Percentiles rank a stretch among this genome's conserved stretches.
These are phyloP conservation scores for Backusella parvicylindrica DNA, from an alignment of 192 early-diverging fungal genomes.

Conservation along the genomic window DNA sequence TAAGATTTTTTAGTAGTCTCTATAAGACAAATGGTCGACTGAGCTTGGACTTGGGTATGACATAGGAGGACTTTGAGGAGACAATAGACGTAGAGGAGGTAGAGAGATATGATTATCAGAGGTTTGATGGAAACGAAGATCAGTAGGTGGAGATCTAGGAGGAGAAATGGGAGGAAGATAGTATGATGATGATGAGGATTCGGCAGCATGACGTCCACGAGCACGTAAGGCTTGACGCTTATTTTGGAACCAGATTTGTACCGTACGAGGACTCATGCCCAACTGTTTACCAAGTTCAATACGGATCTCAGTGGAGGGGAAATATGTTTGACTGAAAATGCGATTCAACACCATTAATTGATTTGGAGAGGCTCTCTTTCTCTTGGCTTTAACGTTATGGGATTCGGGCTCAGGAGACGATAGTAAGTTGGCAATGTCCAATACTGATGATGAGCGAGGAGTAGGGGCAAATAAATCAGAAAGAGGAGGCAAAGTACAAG, in stretches of 20 bases:
- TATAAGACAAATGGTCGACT: constrained; percentile 9
- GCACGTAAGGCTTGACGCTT: constrained; percentile 55
- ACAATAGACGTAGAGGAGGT: not conserved
- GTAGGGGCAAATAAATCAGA: constrained; percentile 19
- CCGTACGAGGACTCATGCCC: constrained; percentile 77
- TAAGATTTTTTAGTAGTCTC: not conserved
- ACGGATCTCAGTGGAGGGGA: constrained; percentile 71
- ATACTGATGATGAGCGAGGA: constrained; percentile 7
- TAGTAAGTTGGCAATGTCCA: not conserved
- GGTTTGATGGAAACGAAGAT: not conserved
- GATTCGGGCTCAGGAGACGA: not conserved
- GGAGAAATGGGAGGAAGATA: not conserved
- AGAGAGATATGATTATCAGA: not conserved
- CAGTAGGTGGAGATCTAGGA: constrained; percentile 1
- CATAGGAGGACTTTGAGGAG: constrained; percentile 13
- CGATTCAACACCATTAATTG: constrained; percentile 55
- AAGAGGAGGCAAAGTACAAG: constrained; percentile 28
- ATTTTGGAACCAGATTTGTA: constrained; percentile 96
- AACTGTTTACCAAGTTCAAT: constrained; percentile 61
- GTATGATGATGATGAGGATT: not conserved
- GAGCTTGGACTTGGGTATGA: constrained; percentile 24
- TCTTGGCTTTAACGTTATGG: constrained; percentile 29
- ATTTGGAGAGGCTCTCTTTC: constrained; percentile 47
- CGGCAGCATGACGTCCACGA: not conserved
- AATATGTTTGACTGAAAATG: constrained; percentile 63